These are phyloP conservation scores for Marsdenia floribunda DNA, from an alignment of 257 asterid species.

Conservation along the genomic window DNA sequence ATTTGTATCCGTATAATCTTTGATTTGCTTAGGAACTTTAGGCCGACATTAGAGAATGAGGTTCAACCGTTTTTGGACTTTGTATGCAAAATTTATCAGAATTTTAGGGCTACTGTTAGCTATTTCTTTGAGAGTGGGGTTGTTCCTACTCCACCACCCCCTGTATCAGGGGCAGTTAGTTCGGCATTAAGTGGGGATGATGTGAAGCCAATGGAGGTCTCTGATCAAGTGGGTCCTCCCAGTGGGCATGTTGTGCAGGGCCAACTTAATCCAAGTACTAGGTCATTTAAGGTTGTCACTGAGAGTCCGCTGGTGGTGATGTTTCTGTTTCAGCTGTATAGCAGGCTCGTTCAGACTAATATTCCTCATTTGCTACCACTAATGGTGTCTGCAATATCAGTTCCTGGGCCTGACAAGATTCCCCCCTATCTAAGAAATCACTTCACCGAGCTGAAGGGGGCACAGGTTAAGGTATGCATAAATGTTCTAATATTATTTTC, in stretches of 20 bases:
- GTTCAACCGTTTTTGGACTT: constrained; percentile 99
- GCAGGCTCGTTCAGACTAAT: constrained; percentile 96
- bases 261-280: constrained; percentile 92
- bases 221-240: constrained; percentile 70
- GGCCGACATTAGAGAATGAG: constrained; percentile 84
- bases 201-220: constrained; percentile 67
- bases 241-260: constrained; percentile 58
- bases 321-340: constrained; percentile 93
- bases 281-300: constrained; percentile 94
- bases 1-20: constrained; percentile 93
- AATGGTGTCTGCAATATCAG: constrained; percentile 95
- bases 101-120: constrained; percentile 81
- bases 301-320: constrained; percentile 99
- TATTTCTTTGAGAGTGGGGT: constrained; percentile 97
- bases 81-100: constrained; percentile 94
- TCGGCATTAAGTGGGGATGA: constrained; percentile 76
- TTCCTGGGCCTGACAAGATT: constrained; percentile 93
- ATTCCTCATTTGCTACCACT: constrained; percentile 87
- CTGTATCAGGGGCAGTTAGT: constrained; percentile 53
- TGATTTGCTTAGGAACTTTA: constrained; percentile 92
- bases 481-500: not conserved
- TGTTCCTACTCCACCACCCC: constrained; percentile 70
- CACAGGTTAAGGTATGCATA: constrained; percentile 83
- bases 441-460: constrained; percentile 91
- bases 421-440: constrained; percentile 82